phyloP scores from a whole-genome alignment of 495 filamentous ascomycete species.

The Aspergillus cristatus region DNA sequence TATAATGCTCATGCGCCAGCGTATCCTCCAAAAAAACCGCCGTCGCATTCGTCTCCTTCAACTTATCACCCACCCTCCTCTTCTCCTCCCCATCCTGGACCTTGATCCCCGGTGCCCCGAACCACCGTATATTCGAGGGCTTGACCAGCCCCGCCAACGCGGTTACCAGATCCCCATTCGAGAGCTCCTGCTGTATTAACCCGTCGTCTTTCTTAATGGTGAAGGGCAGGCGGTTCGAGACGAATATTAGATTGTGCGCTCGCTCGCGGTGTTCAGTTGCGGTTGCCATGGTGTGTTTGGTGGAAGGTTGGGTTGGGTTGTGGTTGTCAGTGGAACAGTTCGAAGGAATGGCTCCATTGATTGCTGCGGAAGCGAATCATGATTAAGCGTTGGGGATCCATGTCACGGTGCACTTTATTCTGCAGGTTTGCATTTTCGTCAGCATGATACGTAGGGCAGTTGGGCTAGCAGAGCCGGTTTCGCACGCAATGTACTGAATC shows the following conservation, averaged over 20 bases:
- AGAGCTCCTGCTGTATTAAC: slow-evolving; percentile 65
- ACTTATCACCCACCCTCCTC: slow-evolving; percentile 27
- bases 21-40: slow-evolving; percentile 46
- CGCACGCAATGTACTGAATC: no score
- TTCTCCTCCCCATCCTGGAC: slow-evolving; percentile 28
- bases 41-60: slow-evolving; percentile 37
- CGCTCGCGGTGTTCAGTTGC: no score
- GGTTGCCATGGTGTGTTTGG: no score
- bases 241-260: slow-evolving; percentile 58
- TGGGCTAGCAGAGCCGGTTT: no score
- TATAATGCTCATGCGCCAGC: slow-evolving; percentile 50
- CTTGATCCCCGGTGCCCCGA: slow-evolving; percentile 84
- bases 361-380: no score
- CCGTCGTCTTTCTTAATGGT: slow-evolving; percentile 74
- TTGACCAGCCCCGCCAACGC: slow-evolving; percentile 78
- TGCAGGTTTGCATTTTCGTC: no score
- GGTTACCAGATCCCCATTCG: slow-evolving; percentile 81
- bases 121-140: slow-evolving; percentile 81
- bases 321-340: no score
- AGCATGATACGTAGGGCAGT: no score
- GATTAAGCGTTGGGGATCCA: no score
- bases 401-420: no score
- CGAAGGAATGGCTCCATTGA: no score
- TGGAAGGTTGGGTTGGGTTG: no score
- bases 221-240: slow-evolving; percentile 84